phyloP scores from a whole-genome alignment of 2,329 filamentous ascomycete species.

The Alternaria sp. region DNA sequence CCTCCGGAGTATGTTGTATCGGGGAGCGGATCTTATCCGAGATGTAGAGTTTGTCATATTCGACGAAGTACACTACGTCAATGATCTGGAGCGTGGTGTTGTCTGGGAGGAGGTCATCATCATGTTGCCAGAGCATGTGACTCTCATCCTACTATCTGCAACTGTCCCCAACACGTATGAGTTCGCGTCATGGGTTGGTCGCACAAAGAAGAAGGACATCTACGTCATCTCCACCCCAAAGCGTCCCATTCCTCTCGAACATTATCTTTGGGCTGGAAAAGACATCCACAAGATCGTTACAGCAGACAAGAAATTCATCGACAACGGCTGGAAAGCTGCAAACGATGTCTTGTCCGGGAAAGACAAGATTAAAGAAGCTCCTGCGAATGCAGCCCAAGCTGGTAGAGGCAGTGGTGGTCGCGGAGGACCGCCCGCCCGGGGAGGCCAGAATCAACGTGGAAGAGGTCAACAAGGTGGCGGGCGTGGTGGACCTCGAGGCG shows the following conservation, averaged over 20 bases:
- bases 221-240: conserved; percentile 99
- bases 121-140: conserved; percentile 97
- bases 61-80: conserved; percentile 98
- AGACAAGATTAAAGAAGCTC: conserved; percentile 73
- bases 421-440: conserved; percentile 55
- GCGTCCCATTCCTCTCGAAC: conserved; percentile 90
- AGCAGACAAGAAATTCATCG: conserved; percentile 87
- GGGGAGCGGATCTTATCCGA: conserved; percentile 92
- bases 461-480: conserved; percentile 53
- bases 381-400: conserved; percentile 59
- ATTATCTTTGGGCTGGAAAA: conserved; percentile 95
- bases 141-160: conserved; percentile 91
- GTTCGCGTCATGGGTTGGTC: conserved; percentile 97
- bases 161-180: conserved; percentile 98
- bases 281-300: conserved; percentile 94
- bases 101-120: conserved; percentile 99
- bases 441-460: conserved; percentile 63
- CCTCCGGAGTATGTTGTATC: conserved; percentile 95
- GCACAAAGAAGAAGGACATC: conserved; percentile 98
- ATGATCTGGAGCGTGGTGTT: conserved; percentile 92
- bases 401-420: conserved; percentile 61
- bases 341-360: conserved; percentile 82
- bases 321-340: conserved; percentile 93
- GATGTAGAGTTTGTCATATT: conserved; percentile 99
- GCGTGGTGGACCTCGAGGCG: conserved; percentile 60